Evolutionary conservation across 2,329 filamentous ascomycete genomes (phyloP), one percentile per base, ranked within the genome.

Genomic region (Penicillium aurantiogriseum): DNA sequence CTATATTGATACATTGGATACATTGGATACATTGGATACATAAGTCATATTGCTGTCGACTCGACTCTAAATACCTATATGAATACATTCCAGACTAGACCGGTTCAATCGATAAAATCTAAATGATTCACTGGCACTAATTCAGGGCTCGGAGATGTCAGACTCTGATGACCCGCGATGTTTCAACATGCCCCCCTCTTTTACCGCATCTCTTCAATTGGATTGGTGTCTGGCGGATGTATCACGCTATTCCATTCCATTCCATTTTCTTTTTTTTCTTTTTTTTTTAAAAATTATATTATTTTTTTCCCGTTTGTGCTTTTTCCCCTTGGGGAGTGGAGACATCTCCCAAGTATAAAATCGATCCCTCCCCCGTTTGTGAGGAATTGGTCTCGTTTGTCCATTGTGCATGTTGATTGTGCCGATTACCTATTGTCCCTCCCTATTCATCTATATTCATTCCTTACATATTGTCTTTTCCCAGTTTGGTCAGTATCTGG

Each of bases 221-320:
- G 64, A 63, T 21, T 2, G 5, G 50, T 59, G 64, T 70, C 69
- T 38, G 69, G 63, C 71, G 69, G 64, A 48, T 64, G 60, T 50
- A 64, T 64, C 60, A 56, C 63, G 56, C 63, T 59, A 63, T 55
- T 47, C 39, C 55, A 51, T 56, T 36, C 44, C 43, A 5, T 23
- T 23, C 23, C 23, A 23, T 33, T 47, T 57, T 45, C 46, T 43
- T 58, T 53, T 47, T 3, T 4, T 35, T 48, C 58, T 56, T 4
- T 45, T 52, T 55, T 47, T 46, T 25, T 48, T 39, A 17, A 17
- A 7, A 17, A n/a, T 38, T n/a, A 9, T 46, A 49, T 49, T 54
- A 56, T 45, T 52, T 56, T 33, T 56, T 40, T 27, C 6, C 17
- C 19, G 19, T 36, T 33, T 31, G 19, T 1, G 4, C 10, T 13